Conservation (phyloP, 2,329 filamentous ascomycete genomes). For the Fusarium equiseti region DNA sequence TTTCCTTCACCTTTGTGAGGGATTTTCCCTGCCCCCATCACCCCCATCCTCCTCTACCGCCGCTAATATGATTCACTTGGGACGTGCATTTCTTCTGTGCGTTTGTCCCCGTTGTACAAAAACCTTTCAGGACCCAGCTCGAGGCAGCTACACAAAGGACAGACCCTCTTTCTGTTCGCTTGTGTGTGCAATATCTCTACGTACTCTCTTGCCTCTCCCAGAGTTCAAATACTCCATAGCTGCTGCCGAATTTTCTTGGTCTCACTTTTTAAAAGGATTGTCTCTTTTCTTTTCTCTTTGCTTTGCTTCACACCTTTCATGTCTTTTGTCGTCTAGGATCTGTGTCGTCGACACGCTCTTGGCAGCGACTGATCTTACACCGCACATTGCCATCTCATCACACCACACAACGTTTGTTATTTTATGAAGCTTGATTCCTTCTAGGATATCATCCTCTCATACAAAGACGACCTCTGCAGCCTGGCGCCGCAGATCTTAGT, state of each 20-base stretch:
- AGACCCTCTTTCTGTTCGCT: not conserved
- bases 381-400: not conserved
- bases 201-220: not conserved
- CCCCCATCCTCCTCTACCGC: not conserved
- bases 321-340: not conserved
- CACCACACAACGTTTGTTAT: too few relatives aligned
- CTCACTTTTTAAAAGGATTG: not conserved
- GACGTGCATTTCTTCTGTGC: not conserved
- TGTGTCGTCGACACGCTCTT: slow-evolving; percentile 1
- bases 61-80: not conserved
- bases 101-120: slow-evolving; percentile 26
- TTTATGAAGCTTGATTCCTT: not conserved
- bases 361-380: not conserved
- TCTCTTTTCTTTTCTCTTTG: not conserved
- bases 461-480: not conserved
- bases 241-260: not conserved
- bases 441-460: too few relatives aligned
- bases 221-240: not conserved
- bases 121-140: slow-evolving; percentile 22
- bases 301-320: not conserved
- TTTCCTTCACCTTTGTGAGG: slow-evolving; percentile 19
- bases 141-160: not conserved
- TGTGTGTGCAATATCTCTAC: not conserved
- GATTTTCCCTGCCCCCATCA: slow-evolving; percentile 18
- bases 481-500: not conserved